Base-by-base conservation (phyloP, 768 basidiomycete genomes). In the Grammothele lineata region DNA sequence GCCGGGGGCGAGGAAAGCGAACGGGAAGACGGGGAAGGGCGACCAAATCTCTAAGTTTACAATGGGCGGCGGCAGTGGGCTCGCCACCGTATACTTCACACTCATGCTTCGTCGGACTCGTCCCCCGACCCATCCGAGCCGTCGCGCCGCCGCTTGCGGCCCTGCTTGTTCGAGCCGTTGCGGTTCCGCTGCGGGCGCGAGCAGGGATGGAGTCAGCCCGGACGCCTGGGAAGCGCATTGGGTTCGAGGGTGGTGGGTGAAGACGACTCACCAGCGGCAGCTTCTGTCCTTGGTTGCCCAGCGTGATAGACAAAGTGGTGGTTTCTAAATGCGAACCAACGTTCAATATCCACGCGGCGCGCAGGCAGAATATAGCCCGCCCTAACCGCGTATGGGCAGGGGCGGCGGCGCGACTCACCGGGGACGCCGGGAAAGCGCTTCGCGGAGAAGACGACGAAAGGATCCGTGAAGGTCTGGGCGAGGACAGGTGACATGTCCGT, bases 391-490 rank as follows among this genome's bases (percentile, higher is more conserved):
- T 14, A 38, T 33, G 17, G 27, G 34, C 43, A 19, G 24, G 36
- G 58, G 62, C 21, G 35, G 23, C 44, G 44, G 12, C 32, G 43
- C 36, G 37, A 30, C 69, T 40, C 55, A 90, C 90, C 88, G 69
- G 91, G 87, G 35, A 97, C 93, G 40, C 93, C 93, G 40, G 91
- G 92, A 71, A 95, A 97, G 40, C 87, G 81, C 71, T 97, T 97
- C 27, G 93, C 93, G 2, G 91, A 92, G 66, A 73, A 93, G 0
- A 97, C 93, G 10, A 80, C 78, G 60, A 96, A 95, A 22, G 82
- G 75, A 22, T 90, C 82, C 34, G 89, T 87, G 64, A 86, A 90
- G 2, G 82, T 79, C 62, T 92, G 84, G 7, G 93, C 90, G 19
- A 94, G 76, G 5, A 96, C 81, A 9, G 86, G 83, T 17, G 86